Evolutionary conservation across 129 eudicot species (phyloP), one percentile per base, ranked within the genome.

Genomic region (Pulicaria dysenterica): DNA sequence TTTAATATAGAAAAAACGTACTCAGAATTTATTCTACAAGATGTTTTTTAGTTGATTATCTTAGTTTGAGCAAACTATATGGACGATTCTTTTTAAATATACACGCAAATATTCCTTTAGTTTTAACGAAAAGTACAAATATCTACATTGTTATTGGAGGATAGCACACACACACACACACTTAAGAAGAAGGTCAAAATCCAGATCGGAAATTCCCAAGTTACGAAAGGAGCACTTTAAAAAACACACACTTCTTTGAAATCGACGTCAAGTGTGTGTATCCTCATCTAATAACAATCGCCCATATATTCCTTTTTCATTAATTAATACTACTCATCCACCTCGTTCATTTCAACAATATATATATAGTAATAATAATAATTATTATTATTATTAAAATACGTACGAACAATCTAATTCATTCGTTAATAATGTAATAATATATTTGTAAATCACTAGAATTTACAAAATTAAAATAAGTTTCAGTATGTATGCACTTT

Each of bases 151-250:
- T 74, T 53, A n/a, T 14, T 65, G 16, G 11, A 65, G 46, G 59
- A 50, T 38, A 6, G 12, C 11, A 45, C 17, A 17, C 44, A 46
- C 70, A 54, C 16, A 41, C 31, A 0, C 31, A 24, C 31, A 24
- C 31, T n/a, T n/a, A n/a, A n/a, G n/a, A n/a, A n/a, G 2, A 54
- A 49, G 50, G 73, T 37, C 66, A 75, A 53, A 72, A 31, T 43
- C 58, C 14, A 43, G 31, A 55, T 55, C 58, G 79, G 73, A 65
- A 43, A 65, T 65, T n/a, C 79, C 73, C 4, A 65, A 75, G 58
- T 34, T 24, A 24, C 2, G 31, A 24, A 24, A 24, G 31, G 31
- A 43, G 13, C 24, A 54, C 49, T 37, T 36, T 75, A 57, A 12
- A 75, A 74, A 51, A 64, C n/a, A 48, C 57, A 73, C 59, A 44